Percentiles rank a stretch among this genome's conserved stretches.
phyloP scores from a whole-genome alignment of 345 rosid genomes.

The Lenwebbia sp. region DNA sequence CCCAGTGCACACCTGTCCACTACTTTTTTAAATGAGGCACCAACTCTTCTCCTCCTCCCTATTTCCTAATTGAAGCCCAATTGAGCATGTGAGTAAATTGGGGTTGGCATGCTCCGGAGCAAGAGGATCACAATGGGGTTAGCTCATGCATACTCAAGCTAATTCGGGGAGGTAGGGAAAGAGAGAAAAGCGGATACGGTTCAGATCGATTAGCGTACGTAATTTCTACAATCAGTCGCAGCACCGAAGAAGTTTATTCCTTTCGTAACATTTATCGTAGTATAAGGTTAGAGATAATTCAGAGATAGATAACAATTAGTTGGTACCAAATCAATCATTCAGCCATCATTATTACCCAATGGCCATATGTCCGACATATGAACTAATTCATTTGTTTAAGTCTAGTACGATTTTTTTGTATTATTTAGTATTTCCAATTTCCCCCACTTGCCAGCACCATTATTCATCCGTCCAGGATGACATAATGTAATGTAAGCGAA shows the following conservation, averaged over 20 bases:
- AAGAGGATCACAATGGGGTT: not conserved
- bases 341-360: not conserved
- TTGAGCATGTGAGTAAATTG: not conserved
- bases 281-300: not conserved
- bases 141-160: not conserved
- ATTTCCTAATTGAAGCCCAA: not conserved
- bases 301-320: not conserved
- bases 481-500: not conserved
- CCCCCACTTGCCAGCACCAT: not conserved
- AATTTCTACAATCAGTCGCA: not conserved
- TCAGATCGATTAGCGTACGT: not conserved
- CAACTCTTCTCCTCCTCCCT: too few relatives aligned
- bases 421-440: not conserved
- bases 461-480: not conserved
- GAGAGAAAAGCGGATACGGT: not conserved
- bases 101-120: not conserved
- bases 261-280: not conserved
- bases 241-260: not conserved
- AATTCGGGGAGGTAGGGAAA: not conserved
- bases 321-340: not conserved
- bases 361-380: rapidly evolving
- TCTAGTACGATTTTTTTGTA: not conserved
- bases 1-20: too few relatives aligned
- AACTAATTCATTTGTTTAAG: not conserved
- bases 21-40: too few relatives aligned